A percentile compares a stretch with the other conserved stretches of the same genome.
phyloP scores from a whole-genome alignment of 306 rosid species.

The Hippophae rhamnoides region DNA sequence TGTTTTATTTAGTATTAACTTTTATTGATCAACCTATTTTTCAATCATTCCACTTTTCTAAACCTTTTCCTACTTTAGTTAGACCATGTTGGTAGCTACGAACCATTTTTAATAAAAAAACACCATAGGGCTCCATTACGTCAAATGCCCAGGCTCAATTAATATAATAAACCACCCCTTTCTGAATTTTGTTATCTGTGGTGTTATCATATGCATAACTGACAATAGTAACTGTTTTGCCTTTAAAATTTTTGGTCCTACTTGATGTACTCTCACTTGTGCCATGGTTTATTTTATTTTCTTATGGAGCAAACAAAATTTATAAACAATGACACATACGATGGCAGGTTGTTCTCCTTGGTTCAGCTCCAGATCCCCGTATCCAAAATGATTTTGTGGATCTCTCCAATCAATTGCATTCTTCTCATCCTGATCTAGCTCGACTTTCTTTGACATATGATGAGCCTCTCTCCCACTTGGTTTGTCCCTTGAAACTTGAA shows the following conservation, averaged over 20 bases:
- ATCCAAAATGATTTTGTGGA: constrained; percentile 84
- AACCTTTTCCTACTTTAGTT: no score
- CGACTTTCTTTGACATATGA: constrained; percentile 84
- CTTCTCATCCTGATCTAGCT: constrained; percentile 48
- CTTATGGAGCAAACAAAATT: not conserved
- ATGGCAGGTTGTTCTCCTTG: constrained; percentile 84
- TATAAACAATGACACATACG: constrained; percentile 6
- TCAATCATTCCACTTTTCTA: no score
- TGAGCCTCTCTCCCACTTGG: constrained; percentile 98
- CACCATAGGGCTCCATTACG: no score
- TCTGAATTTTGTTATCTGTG: no score
- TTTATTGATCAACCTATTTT: no score
- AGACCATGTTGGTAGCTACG: no score
- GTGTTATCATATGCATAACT: not conserved
- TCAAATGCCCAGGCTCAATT: no score
- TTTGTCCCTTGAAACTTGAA: constrained; percentile 26
- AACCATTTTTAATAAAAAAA: no score
- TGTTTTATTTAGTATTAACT: no score
- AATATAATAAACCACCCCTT: no score
- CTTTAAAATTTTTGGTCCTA: not conserved
- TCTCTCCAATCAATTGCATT: constrained; percentile 64
- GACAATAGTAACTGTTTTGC: not conserved
- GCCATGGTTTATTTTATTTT: constrained; percentile 6
- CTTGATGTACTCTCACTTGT: not conserved
- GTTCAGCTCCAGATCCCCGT: constrained; percentile 98